Evolutionary conservation across 805 yeast species (phyloP).

Genomic region (Cyberlindnera galapagoensis): DNA sequence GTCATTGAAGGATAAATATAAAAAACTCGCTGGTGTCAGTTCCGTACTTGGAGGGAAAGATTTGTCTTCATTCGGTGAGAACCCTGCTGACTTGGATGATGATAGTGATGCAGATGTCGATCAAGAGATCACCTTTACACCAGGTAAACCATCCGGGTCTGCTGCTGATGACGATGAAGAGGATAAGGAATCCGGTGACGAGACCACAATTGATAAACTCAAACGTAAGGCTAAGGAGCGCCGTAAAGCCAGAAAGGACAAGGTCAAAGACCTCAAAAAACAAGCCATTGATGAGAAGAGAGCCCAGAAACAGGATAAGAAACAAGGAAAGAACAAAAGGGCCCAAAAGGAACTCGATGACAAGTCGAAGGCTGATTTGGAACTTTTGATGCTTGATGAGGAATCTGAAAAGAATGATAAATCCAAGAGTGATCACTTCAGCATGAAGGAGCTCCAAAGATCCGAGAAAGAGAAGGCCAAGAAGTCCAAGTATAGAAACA

Average conservation of each 20-base stretch:
- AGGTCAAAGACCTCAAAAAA: slow-evolving; percentile 54
- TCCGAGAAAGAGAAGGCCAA: slow-evolving; percentile 60
- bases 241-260: slow-evolving; percentile 75
- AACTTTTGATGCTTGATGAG: slow-evolving; percentile 53
- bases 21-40: slow-evolving; percentile 43
- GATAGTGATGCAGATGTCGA: slow-evolving; percentile 46
- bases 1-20: slow-evolving; percentile 50
- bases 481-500: slow-evolving; percentile 38
- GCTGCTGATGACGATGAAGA: slow-evolving; percentile 26
- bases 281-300: slow-evolving; percentile 45
- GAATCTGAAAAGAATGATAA: slow-evolving; percentile 22
- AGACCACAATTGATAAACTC: slow-evolving; percentile 71
- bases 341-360: slow-evolving; percentile 28
- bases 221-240: slow-evolving; percentile 90
- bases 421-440: slow-evolving; percentile 46
- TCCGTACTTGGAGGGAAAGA: slow-evolving; percentile 29
- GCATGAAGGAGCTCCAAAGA: slow-evolving; percentile 69
- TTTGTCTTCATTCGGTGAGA: slow-evolving; percentile 24
- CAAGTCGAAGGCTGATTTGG: slow-evolving; percentile 62
- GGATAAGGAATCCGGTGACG: slow-evolving; percentile 37
- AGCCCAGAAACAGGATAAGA: slow-evolving; percentile 30
- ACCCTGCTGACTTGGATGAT: slow-evolving; percentile 58
- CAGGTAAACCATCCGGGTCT: too few relatives aligned
- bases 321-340: slow-evolving; percentile 25
- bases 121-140: slow-evolving; percentile 94